These are phyloP conservation scores for Fibroporia radiculosa DNA, from an alignment of 768 basidiomycete genomes.

Conservation along the genomic window DNA sequence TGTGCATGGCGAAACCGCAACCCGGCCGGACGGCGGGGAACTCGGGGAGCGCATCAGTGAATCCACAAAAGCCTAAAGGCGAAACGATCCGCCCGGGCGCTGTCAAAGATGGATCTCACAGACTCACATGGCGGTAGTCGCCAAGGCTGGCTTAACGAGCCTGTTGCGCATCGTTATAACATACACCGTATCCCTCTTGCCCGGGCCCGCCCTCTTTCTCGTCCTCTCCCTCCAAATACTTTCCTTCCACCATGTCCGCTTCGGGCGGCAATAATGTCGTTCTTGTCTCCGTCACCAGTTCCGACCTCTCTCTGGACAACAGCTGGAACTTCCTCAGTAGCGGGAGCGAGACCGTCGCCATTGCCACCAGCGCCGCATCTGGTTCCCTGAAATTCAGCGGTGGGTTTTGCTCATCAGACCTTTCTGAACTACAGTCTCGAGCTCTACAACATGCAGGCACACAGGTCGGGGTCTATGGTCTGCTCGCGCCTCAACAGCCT, in stretches of 20 bases:
- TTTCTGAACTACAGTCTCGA: too few species aligned
- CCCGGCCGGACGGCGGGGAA: too few species aligned
- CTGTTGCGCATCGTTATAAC: too few species aligned
- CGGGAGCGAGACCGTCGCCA: neutral
- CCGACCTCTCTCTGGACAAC: neutral
- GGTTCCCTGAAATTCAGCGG: slow-evolving; percentile 6
- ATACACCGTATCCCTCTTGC: too few species aligned
- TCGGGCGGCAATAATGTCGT: neutral
- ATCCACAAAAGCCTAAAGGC: too few species aligned
- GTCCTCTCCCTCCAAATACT: neutral
- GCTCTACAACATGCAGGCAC: too few species aligned
- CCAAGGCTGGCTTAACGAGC: too few species aligned
- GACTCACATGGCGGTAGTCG: too few species aligned
- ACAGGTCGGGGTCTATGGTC: slow-evolving; percentile 13
- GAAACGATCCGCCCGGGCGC: too few species aligned
- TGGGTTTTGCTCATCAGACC: slow-evolving; percentile 3
- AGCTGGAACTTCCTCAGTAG: neutral
- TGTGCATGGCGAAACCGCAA: too few species aligned
- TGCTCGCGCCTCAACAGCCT: slow-evolving; percentile 4
- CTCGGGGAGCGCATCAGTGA: too few species aligned
- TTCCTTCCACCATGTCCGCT: neutral
- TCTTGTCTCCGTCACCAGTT: neutral
- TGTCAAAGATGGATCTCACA: too few species aligned
- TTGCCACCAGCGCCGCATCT: neutral
- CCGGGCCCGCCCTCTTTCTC: neutral